Evolutionary conservation across 2,329 filamentous ascomycete genomes (phyloP).

Genomic region (Cladosporium austrohemisphaericum): DNA sequence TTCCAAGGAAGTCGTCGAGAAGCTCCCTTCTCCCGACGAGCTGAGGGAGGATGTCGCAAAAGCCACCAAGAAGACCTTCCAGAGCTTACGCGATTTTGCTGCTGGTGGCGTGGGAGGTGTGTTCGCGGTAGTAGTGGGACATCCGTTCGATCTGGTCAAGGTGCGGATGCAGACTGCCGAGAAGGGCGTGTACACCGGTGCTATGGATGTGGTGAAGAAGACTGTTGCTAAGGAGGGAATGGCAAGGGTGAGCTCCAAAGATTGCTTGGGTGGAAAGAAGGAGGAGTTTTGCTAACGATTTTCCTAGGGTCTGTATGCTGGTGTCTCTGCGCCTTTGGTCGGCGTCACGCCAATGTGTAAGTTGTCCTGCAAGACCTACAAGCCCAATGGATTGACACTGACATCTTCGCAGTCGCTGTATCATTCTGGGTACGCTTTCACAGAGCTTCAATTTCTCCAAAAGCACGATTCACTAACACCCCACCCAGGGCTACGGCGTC

Average conservation of each 20-base stretch:
- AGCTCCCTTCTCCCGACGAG: slow-evolving; percentile 40
- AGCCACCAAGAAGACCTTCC: slow-evolving; percentile 52
- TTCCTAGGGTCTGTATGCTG: slow-evolving; percentile 80
- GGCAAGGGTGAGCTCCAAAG: slow-evolving; percentile 41
- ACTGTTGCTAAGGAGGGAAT: slow-evolving; percentile 84
- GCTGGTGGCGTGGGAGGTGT: slow-evolving; percentile 91
- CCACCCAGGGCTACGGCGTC: slow-evolving; percentile 79
- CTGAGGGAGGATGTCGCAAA: slow-evolving; percentile 51
- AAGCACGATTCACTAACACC: background rate
- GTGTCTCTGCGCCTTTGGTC: slow-evolving; percentile 88
- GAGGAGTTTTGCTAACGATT: background rate
- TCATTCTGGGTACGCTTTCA: slow-evolving; percentile 57
- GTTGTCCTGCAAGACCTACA: slow-evolving; percentile 37
- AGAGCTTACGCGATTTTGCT: slow-evolving; percentile 72
- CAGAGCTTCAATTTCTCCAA: background rate
- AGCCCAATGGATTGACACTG: background rate
- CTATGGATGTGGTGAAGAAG: slow-evolving; percentile 86
- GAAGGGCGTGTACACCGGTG: slow-evolving; percentile 83
- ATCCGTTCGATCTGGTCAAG: slow-evolving; percentile 97
- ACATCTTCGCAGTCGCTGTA: slow-evolving; percentile 52
- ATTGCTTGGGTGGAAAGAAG: background rate
- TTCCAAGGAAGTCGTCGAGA: slow-evolving; percentile 1
- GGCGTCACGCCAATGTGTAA: slow-evolving; percentile 98
- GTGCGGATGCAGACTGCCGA: slow-evolving; percentile 95
- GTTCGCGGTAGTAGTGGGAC: slow-evolving; percentile 86